These are phyloP conservation scores for Teunomyces funiuensis DNA, from an alignment of 805 yeast species.

Conservation along the genomic window DNA sequence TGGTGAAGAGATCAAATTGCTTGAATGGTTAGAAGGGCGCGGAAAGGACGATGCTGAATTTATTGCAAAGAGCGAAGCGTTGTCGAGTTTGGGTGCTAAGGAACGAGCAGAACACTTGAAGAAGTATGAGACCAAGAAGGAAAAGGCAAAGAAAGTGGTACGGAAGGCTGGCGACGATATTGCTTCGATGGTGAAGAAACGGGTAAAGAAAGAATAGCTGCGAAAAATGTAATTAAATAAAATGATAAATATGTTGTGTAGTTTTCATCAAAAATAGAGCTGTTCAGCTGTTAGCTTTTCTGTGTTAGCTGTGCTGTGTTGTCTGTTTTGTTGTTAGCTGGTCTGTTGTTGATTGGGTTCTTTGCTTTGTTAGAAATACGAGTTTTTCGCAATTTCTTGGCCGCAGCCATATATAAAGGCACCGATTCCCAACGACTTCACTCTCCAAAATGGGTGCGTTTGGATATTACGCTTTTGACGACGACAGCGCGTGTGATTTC, in stretches of 20 bases:
- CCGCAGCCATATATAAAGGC: not conserved
- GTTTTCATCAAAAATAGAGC: too few species aligned
- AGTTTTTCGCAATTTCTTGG: not conserved
- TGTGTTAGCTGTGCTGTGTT: too few species aligned
- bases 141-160: slow-evolving; percentile 9
- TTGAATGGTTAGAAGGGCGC: slow-evolving; percentile 78
- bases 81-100: slow-evolving; percentile 60
- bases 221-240: too few species aligned
- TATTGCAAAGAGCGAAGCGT: slow-evolving; percentile 43
- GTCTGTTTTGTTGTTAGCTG: too few species aligned
- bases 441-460: not conserved
- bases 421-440: not conserved
- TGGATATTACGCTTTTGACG: not conserved
- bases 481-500: not conserved
- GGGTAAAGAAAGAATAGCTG: too few species aligned
- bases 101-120: slow-evolving; percentile 69
- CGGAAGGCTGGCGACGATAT: slow-evolving; percentile 16
- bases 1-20: slow-evolving; percentile 77
- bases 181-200: slow-evolving; percentile 17
- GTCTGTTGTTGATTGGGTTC: too few species aligned
- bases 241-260: too few species aligned
- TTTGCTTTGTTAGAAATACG: not conserved
- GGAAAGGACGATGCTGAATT: slow-evolving; percentile 55
- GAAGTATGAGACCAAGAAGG: slow-evolving; percentile 50
- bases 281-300: too few species aligned